Evolutionary conservation across 176 grass and related monocot genomes (phyloP).

Genomic region (Raddia distichophylla): DNA sequence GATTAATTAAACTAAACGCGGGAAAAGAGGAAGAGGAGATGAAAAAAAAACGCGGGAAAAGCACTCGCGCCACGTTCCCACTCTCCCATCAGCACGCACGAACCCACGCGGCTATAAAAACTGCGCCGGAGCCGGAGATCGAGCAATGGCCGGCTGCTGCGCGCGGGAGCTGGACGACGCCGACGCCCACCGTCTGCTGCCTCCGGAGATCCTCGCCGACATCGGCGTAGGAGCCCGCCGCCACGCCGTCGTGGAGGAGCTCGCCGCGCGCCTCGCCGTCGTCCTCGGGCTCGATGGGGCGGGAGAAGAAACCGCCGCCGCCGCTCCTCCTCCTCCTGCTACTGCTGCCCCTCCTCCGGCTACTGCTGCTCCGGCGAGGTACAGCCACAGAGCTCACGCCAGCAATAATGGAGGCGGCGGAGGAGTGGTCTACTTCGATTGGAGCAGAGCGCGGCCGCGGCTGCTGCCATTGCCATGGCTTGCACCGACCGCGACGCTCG

Average conservation of each 20-base stretch:
- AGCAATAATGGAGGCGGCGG: background rate
- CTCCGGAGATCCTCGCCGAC: constrained; percentile 34
- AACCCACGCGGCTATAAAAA: too few relatives aligned
- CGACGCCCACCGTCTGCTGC: constrained; percentile 26
- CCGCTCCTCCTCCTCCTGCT: too few relatives aligned
- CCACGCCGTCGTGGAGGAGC: constrained; percentile 26
- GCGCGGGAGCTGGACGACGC: background rate
- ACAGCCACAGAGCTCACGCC: background rate
- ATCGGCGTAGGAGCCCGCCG: constrained; percentile 23
- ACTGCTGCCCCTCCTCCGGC: background rate
- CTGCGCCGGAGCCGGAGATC: too few relatives aligned
- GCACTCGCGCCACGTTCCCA: too few relatives aligned
- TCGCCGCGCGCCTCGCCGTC: constrained; percentile 28
- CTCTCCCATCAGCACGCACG: too few relatives aligned
- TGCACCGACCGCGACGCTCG: background rate
- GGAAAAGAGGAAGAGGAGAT: too few relatives aligned
- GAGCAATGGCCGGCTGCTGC: too few relatives aligned
- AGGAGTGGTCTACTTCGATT: background rate
- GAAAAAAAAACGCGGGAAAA: too few relatives aligned
- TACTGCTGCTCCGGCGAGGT: background rate
- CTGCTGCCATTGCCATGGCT: background rate
- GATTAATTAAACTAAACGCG: too few relatives aligned
- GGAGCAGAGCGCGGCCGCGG: background rate
- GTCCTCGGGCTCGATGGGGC: constrained; percentile 35
- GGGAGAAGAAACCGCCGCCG: background rate